Conservation (phyloP, 306 rosid species). For the Quercus engelmannii region DNA sequence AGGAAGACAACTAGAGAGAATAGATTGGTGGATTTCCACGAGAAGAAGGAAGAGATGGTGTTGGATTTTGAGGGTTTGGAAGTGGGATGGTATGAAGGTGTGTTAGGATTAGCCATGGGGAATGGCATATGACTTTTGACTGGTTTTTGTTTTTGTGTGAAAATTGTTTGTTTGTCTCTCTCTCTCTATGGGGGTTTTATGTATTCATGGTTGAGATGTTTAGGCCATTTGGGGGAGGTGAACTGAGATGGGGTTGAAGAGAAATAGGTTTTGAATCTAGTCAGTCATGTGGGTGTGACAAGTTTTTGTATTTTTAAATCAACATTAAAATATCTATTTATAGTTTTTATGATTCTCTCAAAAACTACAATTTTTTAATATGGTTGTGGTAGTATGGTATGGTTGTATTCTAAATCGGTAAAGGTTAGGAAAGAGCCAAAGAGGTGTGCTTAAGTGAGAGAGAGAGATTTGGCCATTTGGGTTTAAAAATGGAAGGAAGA, state of each 20-base stretch:
- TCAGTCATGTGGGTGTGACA: background rate
- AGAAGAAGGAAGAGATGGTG: background rate
- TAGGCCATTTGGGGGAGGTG: background rate
- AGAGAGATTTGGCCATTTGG: no score
- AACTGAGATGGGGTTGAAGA: background rate
- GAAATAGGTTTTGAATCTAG: background rate
- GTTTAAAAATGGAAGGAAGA: background rate
- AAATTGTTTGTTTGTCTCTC: background rate
- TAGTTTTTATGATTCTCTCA: no score
- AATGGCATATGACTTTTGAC: background rate
- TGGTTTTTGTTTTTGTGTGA: no score
- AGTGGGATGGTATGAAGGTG: slow-evolving; percentile 42
- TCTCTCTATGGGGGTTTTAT: no score
- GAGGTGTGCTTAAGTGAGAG: no score
- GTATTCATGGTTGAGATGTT: background rate
- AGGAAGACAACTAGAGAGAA: slow-evolving; percentile 53
- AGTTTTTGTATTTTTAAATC: background rate
- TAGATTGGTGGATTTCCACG: slow-evolving; percentile 44
- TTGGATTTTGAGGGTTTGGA: slow-evolving; percentile 39
- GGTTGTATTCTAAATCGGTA: no score
- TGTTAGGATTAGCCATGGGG: slow-evolving; percentile 15
- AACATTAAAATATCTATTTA: background rate
- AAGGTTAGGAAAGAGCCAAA: no score
- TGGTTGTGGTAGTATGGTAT: no score
- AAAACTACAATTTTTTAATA: no score